Percentiles rank a stretch among this genome's conserved stretches.
phyloP scores from a whole-genome alignment of 495 filamentous ascomycete genomes.

The Pyronema omphalodes region DNA sequence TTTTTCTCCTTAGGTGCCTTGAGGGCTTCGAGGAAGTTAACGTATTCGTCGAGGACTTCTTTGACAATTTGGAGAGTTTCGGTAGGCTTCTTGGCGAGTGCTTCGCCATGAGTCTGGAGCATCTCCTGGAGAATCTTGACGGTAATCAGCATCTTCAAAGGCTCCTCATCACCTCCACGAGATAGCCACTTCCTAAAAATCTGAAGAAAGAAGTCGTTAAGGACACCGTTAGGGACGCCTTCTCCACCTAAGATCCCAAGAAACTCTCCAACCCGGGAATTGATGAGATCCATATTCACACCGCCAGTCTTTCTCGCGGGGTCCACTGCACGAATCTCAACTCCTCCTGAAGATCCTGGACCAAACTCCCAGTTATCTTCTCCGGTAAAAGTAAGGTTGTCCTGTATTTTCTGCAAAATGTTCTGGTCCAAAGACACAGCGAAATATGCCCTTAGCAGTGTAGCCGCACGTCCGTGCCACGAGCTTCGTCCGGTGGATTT shows the following conservation, averaged over 20 bases:
- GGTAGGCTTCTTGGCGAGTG: constrained; percentile 17
- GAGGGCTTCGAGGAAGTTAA: constrained; percentile 6
- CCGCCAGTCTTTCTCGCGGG: not conserved
- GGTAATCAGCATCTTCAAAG: constrained; percentile 14
- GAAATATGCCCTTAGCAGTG: constrained; percentile 11
- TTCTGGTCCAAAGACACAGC: not conserved
- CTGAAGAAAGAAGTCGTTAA: constrained; percentile 15
- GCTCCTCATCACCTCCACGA: constrained; percentile 4
- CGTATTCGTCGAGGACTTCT: constrained; percentile 17
- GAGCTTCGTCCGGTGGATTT: constrained; percentile 14
- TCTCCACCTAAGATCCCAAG: constrained; percentile 9
- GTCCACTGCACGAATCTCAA: constrained; percentile 12
- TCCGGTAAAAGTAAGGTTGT: constrained; percentile 10
- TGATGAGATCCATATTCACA: constrained; percentile 6
- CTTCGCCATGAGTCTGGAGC: constrained; percentile 6
- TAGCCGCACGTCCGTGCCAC: constrained; percentile 10
- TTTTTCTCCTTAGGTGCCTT: not conserved
- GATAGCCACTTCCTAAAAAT: constrained; percentile 14
- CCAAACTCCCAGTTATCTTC: constrained; percentile 11
- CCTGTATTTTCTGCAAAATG: constrained; percentile 9
- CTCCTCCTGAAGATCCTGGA: constrained; percentile 14
- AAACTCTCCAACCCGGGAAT: constrained; percentile 15
- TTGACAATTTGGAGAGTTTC: constrained; percentile 20
- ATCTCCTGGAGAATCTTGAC: constrained; percentile 21
- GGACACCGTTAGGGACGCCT: not conserved